Evolutionary conservation across 2,329 filamentous ascomycete species (phyloP).

Genomic region (Fonsecaea pugnacius): DNA sequence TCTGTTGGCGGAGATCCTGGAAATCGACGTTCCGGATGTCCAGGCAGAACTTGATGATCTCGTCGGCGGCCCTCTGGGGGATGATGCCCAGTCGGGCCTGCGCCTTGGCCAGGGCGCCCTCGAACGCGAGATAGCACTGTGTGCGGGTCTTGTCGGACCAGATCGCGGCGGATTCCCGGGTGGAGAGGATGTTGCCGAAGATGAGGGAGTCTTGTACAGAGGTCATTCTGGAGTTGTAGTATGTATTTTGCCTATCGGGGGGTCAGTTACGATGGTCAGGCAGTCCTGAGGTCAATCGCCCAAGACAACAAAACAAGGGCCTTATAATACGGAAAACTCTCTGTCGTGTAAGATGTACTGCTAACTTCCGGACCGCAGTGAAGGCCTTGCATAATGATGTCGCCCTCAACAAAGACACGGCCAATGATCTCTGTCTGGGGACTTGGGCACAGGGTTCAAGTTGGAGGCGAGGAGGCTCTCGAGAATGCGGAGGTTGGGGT

Average conservation of each 20-base stretch:
- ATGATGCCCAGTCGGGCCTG: constrained; percentile 36
- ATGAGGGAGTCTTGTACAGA: constrained; percentile 37
- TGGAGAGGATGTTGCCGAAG: constrained; percentile 37
- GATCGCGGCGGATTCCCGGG: constrained; percentile 33
- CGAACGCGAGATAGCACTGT: constrained; percentile 35
- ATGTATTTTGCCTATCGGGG: background rate
- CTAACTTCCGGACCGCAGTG: background rate
- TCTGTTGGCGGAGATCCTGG: constrained; percentile 31
- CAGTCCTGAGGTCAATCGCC: background rate
- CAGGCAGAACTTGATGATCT: constrained; percentile 34
- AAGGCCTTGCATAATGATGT: background rate
- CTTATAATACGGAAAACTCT: background rate
- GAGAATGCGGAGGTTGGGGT: background rate
- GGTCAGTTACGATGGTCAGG: background rate
- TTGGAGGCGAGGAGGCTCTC: no score
- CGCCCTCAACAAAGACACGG: background rate
- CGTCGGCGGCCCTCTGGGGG: constrained; percentile 33
- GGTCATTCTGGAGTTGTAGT: constrained; percentile 22
- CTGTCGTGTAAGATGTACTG: background rate
- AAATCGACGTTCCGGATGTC: constrained; percentile 34
- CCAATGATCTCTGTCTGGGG: background rate
- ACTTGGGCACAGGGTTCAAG: no score
- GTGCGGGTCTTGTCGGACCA: constrained; percentile 37
- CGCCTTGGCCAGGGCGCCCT: constrained; percentile 34
- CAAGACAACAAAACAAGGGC: background rate